These are phyloP conservation scores for Bruguiera hainesii DNA, from an alignment of 441 rosid species.

Conservation along the genomic window DNA sequence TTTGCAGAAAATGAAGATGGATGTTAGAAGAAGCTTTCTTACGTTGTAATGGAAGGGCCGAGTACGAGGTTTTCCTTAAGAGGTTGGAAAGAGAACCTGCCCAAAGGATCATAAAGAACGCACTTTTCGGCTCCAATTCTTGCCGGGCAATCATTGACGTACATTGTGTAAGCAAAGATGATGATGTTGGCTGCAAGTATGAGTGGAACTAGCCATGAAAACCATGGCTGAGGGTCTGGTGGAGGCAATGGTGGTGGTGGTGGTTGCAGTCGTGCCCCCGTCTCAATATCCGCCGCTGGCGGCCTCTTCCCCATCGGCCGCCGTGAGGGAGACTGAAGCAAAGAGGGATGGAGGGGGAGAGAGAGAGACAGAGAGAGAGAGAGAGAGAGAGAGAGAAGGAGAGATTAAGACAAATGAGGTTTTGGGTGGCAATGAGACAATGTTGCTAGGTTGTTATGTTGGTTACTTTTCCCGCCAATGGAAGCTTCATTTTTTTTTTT, in stretches of 20 bases:
- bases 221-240: neutral
- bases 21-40: slow-evolving; percentile 16
- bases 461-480: neutral
- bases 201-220: neutral
- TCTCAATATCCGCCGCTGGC: neutral
- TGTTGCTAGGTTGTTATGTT: neutral
- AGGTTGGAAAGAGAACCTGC: slow-evolving; percentile 72
- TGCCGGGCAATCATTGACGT: slow-evolving; percentile 63
- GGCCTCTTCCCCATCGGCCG: slow-evolving; percentile 3
- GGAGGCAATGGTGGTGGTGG: neutral
- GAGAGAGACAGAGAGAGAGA: neutral
- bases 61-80: slow-evolving; percentile 49
- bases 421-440: neutral
- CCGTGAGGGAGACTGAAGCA: neutral
- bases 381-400: neutral
- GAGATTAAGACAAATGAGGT: neutral
- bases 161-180: slow-evolving; percentile 56
- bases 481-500: neutral
- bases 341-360: neutral
- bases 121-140: slow-evolving; percentile 35
- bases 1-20: neutral
- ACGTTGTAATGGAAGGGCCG: slow-evolving; percentile 76
- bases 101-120: slow-evolving; percentile 38
- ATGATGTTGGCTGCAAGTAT: slow-evolving; percentile 23
- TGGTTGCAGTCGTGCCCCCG: neutral